phyloP scores from a whole-genome alignment of 2,329 filamentous ascomycete species.

The Colletotrichum horii region DNA sequence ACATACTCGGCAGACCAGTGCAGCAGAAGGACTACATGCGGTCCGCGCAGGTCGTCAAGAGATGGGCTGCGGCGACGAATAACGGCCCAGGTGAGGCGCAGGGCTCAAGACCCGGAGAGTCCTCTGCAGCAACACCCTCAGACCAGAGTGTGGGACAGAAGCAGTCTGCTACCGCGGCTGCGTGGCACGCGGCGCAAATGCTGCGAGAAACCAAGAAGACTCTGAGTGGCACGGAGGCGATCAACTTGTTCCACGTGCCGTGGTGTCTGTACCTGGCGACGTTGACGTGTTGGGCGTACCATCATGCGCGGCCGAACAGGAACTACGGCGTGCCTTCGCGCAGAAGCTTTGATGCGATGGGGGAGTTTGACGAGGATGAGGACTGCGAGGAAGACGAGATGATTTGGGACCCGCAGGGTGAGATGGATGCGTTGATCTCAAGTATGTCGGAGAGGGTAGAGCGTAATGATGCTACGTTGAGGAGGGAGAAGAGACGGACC shows the following conservation, averaged over 20 bases:
- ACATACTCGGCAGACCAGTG: constrained; percentile 63
- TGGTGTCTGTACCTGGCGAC: constrained; percentile 68
- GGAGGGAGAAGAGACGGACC: constrained; percentile 51
- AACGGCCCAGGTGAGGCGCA: background rate
- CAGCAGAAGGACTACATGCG: constrained; percentile 53
- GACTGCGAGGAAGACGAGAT: constrained; percentile 46
- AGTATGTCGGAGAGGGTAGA: constrained; percentile 41
- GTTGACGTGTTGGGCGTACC: constrained; percentile 62
- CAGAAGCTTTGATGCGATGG: background rate
- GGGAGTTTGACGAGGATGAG: constrained; percentile 18
- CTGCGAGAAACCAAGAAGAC: constrained; percentile 54
- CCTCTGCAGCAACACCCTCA: background rate
- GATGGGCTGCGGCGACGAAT: constrained; percentile 44
- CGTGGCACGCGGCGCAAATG: constrained; percentile 59
- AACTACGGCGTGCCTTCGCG: background rate
- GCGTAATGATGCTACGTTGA: constrained; percentile 20
- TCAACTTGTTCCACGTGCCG: constrained; percentile 63
- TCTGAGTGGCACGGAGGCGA: constrained; percentile 55
- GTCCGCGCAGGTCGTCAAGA: constrained; percentile 55
- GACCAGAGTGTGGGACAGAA: background rate
- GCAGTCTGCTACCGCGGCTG: constrained; percentile 44
- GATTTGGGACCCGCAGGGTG: constrained; percentile 52
- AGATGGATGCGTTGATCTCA: constrained; percentile 50
- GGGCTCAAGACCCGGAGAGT: background rate
- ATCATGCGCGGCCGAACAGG: constrained; percentile 41